Evolutionary conservation across 495 filamentous ascomycete species (phyloP).

Genomic region (Aspergillus campestris): DNA sequence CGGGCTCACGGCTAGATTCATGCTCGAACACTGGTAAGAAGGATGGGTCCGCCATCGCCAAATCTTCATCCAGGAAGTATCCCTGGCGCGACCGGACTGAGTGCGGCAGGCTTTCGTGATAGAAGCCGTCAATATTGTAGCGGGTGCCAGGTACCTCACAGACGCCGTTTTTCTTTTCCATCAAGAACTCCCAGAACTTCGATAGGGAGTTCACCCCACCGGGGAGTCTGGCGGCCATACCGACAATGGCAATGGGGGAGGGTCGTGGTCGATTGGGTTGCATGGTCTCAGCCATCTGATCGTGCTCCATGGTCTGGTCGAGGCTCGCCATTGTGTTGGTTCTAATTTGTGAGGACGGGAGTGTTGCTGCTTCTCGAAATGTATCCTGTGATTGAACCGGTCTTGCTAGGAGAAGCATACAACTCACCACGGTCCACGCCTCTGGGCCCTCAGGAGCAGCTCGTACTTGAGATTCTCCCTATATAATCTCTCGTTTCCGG

Average conservation of each 20-base stretch:
- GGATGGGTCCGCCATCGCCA: conserved; percentile 14
- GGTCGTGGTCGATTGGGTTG: too few species aligned
- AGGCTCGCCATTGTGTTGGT: too few species aligned
- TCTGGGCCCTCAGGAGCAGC: too few species aligned
- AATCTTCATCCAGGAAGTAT: conserved; percentile 37
- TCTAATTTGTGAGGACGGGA: too few species aligned
- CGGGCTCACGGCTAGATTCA: conserved; percentile 13
- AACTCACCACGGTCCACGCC: too few species aligned
- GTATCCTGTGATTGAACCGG: too few species aligned
- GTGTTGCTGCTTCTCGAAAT: too few species aligned
- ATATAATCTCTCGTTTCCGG: too few species aligned
- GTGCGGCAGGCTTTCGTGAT: conserved; percentile 3
- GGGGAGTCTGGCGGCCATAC: conserved; percentile 33
- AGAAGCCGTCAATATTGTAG: conserved; percentile 22
- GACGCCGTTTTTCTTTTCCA: conserved; percentile 24
- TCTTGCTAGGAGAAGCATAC: too few species aligned
- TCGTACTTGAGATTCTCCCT: too few species aligned
- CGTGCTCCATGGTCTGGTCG: too few species aligned
- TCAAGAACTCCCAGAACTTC: conserved; percentile 29
- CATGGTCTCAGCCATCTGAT: too few species aligned
- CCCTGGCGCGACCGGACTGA: conserved; percentile 25
- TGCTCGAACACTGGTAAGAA: conserved; percentile 28
- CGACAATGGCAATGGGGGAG: conserved; percentile 31
- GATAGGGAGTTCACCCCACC: conserved; percentile 20
- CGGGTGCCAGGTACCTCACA: conserved; percentile 19